These are phyloP conservation scores for Paraphoma sp. DNA, from an alignment of 2,329 filamentous ascomycete genomes.

Conservation along the genomic window DNA sequence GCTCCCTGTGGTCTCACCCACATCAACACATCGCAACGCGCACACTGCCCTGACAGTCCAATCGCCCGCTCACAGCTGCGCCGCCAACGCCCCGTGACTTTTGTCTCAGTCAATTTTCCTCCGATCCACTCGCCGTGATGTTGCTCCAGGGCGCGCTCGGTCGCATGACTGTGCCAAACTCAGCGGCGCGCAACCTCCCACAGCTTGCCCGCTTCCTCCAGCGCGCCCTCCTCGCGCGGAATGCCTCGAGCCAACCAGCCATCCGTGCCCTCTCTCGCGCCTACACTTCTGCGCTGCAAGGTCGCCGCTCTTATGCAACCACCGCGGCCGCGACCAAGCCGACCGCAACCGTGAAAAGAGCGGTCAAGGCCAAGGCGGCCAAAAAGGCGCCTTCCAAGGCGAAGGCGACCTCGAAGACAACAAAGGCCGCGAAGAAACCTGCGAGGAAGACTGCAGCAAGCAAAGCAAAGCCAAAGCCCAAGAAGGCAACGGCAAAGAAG, in stretches of 20 bases:
- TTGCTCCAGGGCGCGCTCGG: conserved; percentile 44
- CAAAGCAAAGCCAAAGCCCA: conserved; percentile 19
- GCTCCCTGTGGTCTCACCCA: conserved; percentile 1
- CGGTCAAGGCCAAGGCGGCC: conserved; percentile 28
- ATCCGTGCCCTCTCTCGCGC: conserved; percentile 31
- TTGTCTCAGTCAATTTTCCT: not conserved
- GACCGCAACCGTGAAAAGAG: conserved; percentile 39
- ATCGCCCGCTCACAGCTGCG: conserved; percentile 28
- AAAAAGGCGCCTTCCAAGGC: conserved; percentile 22
- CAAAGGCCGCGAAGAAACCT: conserved; percentile 23
- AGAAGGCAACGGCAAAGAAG: conserved; percentile 26
- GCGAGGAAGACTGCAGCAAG: conserved; percentile 27
- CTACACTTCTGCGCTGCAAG: conserved; percentile 24
- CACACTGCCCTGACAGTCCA: conserved; percentile 2
- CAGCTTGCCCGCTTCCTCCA: conserved; percentile 42
- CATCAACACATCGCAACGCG: not conserved
- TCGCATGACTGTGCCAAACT: conserved; percentile 45
- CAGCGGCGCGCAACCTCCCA: conserved; percentile 44
- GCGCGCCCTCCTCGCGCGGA: conserved; percentile 27
- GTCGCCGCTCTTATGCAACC: conserved; percentile 45
- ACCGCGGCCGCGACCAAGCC: conserved; percentile 37
- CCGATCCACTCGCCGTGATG: conserved; percentile 30
- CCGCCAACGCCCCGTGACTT: conserved; percentile 6
- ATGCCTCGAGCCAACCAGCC: conserved; percentile 24
- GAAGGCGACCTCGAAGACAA: conserved; percentile 25